Conservation (phyloP, 1,139 yeast genomes). For the Nematodospora anomalae region DNA sequence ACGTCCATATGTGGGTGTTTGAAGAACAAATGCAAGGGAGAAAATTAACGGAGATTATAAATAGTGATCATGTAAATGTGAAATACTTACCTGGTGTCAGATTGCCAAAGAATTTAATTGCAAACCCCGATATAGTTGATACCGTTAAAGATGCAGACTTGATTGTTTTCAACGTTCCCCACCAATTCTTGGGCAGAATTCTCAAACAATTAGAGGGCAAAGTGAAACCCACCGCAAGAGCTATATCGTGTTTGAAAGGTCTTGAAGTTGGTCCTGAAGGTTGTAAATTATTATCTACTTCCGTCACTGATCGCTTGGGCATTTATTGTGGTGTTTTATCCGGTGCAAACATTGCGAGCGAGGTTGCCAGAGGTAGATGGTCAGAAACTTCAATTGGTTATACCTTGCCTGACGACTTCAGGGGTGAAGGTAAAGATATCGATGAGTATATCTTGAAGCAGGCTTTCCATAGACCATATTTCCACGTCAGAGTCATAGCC, state of each 20-base stretch:
- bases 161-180: slow-evolving; percentile 88
- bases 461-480: slow-evolving; percentile 90
- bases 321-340: slow-evolving; percentile 91
- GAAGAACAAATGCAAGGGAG: slow-evolving; percentile 73
- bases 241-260: slow-evolving; percentile 92
- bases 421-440: slow-evolving; percentile 72
- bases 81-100: slow-evolving; percentile 80
- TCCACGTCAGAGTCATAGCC: slow-evolving; percentile 85
- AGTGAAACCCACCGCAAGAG: slow-evolving; percentile 67
- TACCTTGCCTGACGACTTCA: slow-evolving; percentile 65
- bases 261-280: slow-evolving; percentile 80
- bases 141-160: slow-evolving; percentile 79
- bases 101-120: slow-evolving; percentile 77
- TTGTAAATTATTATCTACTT: slow-evolving; percentile 74
- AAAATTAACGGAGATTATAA: slow-evolving; percentile 83
- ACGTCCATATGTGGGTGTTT: slow-evolving; percentile 93
- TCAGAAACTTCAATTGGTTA: slow-evolving; percentile 95
- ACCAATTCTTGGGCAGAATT: slow-evolving; percentile 79
- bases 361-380: slow-evolving; percentile 91
- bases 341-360: slow-evolving; percentile 94
- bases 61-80: slow-evolving; percentile 84
- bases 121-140: slow-evolving; percentile 76
- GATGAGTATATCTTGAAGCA: slow-evolving; percentile 67
- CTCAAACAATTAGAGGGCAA: slow-evolving; percentile 75
- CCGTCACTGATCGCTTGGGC: slow-evolving; percentile 73